phyloP scores from a whole-genome alignment of 1,139 yeast genomes.

The Martiniozyma asiatica region DNA sequence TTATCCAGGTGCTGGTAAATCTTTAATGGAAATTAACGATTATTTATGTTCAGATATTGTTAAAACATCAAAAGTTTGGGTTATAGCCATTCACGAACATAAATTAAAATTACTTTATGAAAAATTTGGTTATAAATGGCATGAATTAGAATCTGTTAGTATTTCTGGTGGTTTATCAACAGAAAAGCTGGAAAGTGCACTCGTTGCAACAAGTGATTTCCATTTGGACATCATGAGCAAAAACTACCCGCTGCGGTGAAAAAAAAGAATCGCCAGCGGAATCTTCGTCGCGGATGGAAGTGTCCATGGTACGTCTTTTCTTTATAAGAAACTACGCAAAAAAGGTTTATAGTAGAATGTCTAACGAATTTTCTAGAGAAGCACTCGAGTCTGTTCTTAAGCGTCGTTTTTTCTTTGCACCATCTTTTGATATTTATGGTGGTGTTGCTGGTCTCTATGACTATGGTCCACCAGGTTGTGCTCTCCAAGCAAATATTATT shows the following conservation, averaged over 20 bases:
- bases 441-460: constrained; percentile 98
- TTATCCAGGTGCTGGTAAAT: constrained; percentile 30
- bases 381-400: constrained; percentile 80
- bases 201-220: constrained; percentile 17
- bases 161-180: constrained; percentile 15
- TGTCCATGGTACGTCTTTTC: too few species aligned
- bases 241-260: too few species aligned
- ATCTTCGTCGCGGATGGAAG: too few species aligned
- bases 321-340: constrained; percentile 2
- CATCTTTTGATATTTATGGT: constrained; percentile 94
- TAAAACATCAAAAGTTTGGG: constrained; percentile 19
- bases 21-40: constrained; percentile 18
- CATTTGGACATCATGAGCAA: constrained; percentile 14
- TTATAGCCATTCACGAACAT: constrained; percentile 41
- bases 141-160: constrained; percentile 19
- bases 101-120: constrained; percentile 34
- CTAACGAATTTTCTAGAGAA: constrained; percentile 60
- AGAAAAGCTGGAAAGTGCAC: constrained; percentile 27
- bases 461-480: constrained; percentile 99
- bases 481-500: constrained; percentile 88
- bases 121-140: constrained; percentile 28
- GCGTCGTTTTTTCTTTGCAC: constrained; percentile 94
- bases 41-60: constrained; percentile 8
- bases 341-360: constrained; percentile 11
- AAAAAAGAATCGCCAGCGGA: too few species aligned